Evolutionary conservation across 768 basidiomycete genomes (phyloP).

Genomic region (Xerocomellus amylosporus): DNA sequence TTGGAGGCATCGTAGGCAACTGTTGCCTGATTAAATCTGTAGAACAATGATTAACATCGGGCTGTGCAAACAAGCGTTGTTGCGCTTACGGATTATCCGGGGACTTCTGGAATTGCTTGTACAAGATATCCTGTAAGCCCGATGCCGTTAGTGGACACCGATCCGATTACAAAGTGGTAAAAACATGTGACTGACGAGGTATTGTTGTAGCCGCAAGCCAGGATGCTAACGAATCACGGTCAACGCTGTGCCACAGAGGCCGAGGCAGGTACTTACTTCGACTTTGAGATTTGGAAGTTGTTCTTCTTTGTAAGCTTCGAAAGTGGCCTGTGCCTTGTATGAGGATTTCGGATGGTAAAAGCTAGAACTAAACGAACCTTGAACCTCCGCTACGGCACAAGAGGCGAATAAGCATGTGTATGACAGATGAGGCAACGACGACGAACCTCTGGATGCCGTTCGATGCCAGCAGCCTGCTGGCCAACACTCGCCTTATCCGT

Average conservation of each 20-base stretch:
- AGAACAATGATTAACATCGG: neutral
- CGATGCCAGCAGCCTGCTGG: constrained; percentile 79
- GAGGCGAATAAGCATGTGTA: constrained; percentile 12
- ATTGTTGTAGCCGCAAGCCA: constrained; percentile 87
- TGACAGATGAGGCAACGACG: neutral
- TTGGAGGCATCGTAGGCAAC: constrained; percentile 84
- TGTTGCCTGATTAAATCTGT: constrained; percentile 79
- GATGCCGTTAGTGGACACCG: constrained; percentile 1
- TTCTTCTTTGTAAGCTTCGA: constrained; percentile 84
- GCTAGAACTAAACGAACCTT: constrained; percentile 49
- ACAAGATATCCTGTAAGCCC: constrained; percentile 64
- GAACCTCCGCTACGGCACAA: constrained; percentile 67
- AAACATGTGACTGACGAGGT: constrained; percentile 51
- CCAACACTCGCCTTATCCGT: constrained; percentile 92
- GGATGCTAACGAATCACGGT: constrained; percentile 57
- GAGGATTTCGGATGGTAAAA: neutral
- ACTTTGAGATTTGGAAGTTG: constrained; percentile 75
- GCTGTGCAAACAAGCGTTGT: constrained; percentile 3
- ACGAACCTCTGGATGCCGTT: constrained; percentile 88
- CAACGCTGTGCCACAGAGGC: constrained; percentile 1
- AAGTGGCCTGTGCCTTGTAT: constrained; percentile 57
- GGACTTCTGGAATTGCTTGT: constrained; percentile 95
- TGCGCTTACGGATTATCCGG: constrained; percentile 85
- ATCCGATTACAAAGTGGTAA: neutral
- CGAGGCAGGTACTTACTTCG: constrained; percentile 53